These are phyloP conservation scores for Cicer judaicum DNA, from an alignment of 306 rosid species.

Conservation along the genomic window DNA sequence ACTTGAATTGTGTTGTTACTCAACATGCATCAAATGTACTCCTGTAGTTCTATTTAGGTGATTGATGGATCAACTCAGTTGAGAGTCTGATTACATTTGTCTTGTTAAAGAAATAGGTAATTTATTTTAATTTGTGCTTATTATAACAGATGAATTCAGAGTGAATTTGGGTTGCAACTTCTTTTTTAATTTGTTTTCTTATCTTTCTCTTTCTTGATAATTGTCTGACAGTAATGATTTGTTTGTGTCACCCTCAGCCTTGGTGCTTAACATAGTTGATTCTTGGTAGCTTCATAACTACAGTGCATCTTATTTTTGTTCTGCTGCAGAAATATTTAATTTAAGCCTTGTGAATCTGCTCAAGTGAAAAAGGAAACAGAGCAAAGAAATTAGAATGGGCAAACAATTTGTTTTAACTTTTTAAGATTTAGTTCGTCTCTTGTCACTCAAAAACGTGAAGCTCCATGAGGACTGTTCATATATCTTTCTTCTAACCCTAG, in stretches of 20 bases:
- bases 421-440: neutral
- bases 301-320: conserved; percentile 7
- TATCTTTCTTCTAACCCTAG: conserved; percentile 30
- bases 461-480: conserved; percentile 16
- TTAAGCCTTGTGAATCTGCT: conserved; percentile 17
- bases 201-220: conserved; percentile 17
- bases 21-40: neutral
- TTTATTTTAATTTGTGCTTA: neutral
- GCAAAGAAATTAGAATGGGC: neutral
- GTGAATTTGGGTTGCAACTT: conserved; percentile 21
- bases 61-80: conserved; percentile 6
- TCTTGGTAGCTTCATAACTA: conserved; percentile 21
- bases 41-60: neutral
- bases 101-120: conserved; percentile 16
- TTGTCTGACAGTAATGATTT: conserved; percentile 14
- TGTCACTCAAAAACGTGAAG: conserved; percentile 5
- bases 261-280: neutral
- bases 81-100: conserved; percentile 25
- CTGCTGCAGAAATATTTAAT: conserved; percentile 23
- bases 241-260: neutral
- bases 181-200: conserved; percentile 3
- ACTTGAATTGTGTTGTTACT: neutral
- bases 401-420: conserved; percentile 8
- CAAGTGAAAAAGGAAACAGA: conserved; percentile 16
- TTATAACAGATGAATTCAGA: conserved; percentile 25